These are phyloP conservation scores for Mycena chlorophos DNA, from an alignment of 768 basidiomycete species.

Conservation along the genomic window DNA sequence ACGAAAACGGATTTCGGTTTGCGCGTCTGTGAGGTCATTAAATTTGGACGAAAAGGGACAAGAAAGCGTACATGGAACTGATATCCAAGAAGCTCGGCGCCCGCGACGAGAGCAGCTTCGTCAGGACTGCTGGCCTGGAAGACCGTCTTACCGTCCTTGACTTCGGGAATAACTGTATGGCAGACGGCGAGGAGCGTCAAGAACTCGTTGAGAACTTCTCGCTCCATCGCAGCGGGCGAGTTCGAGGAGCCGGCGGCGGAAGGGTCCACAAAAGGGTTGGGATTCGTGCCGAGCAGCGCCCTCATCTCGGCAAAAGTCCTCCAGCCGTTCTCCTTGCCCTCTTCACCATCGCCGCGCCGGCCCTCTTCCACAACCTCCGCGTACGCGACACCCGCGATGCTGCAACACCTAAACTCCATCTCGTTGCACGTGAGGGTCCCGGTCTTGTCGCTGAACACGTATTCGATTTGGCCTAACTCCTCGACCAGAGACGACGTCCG, in stretches of 20 bases:
- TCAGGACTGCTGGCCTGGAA: constrained; percentile 98
- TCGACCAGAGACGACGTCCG: constrained; percentile 98
- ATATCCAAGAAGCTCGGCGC: constrained; percentile 89
- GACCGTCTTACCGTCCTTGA: constrained; percentile 82
- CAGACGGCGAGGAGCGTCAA: constrained; percentile 89
- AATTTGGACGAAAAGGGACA: neutral
- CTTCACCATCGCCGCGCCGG: constrained; percentile 64
- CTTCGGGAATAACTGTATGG: constrained; percentile 97
- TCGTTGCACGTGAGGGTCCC: constrained; percentile 96
- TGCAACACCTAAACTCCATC: constrained; percentile 95
- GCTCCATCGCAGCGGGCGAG: constrained; percentile 40
- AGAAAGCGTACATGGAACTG: constrained; percentile 79
- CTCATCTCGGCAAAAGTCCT: constrained; percentile 78
- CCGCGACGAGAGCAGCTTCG: constrained; percentile 93
- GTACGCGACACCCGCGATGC: constrained; percentile 86
- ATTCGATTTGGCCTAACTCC: constrained; percentile 97
- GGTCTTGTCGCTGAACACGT: constrained; percentile 93
- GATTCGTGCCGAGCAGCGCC: constrained; percentile 49
- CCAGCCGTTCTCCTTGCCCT: constrained; percentile 62
- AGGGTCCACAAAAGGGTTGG: constrained; percentile 61
- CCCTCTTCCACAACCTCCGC: constrained; percentile 89
- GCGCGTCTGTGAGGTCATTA: constrained; percentile 59
- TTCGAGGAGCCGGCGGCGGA: constrained; percentile 35
- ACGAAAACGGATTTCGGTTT: constrained; percentile 97
- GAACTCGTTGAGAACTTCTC: constrained; percentile 65